Base-by-base conservation (phyloP, 1,284 basidiomycete genomes). In the Puccinia horiana region DNA sequence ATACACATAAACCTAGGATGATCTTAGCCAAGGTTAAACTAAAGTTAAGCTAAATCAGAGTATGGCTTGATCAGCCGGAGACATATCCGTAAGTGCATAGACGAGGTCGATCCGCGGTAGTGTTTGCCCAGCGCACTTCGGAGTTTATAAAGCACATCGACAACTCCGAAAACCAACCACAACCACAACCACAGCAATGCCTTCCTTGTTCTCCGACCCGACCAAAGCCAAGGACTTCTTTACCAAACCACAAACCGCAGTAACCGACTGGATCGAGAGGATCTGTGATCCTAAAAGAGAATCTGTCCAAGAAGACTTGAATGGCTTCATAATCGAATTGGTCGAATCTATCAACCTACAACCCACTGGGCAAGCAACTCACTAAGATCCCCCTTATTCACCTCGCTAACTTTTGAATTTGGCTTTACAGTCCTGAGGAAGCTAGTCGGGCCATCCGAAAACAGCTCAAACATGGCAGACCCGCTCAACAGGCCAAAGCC, bases 391-490 rank as follows among this genome's bases (percentile, higher is more conserved):
- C 29, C 20, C n/a, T 58, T 5, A n/a, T 29, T 73, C 9, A 47
- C 29, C 12, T 26, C 9, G 3, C 12, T 29, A 5, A 54, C 49
- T 32, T 20, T 49, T 49, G 8, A 8, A 9, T 26, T 12, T n/a
- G n/a, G n/a, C 14, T 29, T 16, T 9, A 2, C 49, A 77, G 76
- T 65, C 35, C 61, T 16, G 76, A 77, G 65, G 76, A 77, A 67
- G 76, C 76, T 37, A 77, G 76, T 67, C 76, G 76, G 42, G 76
- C 76, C 29, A 65, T 77, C 37, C 76, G 76, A 20, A 77, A 77
- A 49, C 40, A 77, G 32, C 76, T 77, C 32, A 77, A 77, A 67
- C 76, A 77, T 77, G 76, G 76, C 23, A 11, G 42, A 40, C 35
- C 56, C 12, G 2, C 76, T 32, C 37, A 67, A 47, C 76, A 67